A percentile compares a stretch with the other conserved stretches of the same genome.
Evolutionary conservation across 2,329 filamentous ascomycete genomes (phyloP).

Genomic region (Fusarium sulawesiense): DNA sequence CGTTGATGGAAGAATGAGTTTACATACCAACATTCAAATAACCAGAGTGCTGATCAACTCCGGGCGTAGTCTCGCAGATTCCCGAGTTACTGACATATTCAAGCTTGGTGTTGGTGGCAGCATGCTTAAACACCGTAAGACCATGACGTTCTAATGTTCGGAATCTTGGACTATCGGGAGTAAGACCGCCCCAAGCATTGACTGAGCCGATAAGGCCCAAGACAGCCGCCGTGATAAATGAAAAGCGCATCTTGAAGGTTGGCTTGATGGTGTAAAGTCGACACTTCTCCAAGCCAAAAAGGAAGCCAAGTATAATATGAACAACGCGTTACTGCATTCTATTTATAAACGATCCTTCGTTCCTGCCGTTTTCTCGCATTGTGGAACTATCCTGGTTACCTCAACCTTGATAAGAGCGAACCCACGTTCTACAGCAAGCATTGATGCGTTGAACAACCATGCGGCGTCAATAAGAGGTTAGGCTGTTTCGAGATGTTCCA

Average conservation of each 20-base stretch:
- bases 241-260: constrained; percentile 35
- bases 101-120: constrained; percentile 36
- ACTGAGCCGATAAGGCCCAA: constrained; percentile 31
- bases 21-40: constrained; percentile 68
- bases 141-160: constrained; percentile 22
- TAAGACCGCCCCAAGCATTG: constrained; percentile 33
- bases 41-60: constrained; percentile 72
- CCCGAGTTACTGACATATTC: constrained; percentile 51
- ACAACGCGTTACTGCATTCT: constrained; percentile 1
- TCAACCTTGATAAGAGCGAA: constrained; percentile 3
- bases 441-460: constrained; percentile 15
- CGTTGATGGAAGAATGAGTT: constrained; percentile 4
- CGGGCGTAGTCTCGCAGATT: constrained; percentile 67
- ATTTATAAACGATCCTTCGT: constrained; percentile 8
- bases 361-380: not conserved
- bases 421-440: constrained; percentile 17
- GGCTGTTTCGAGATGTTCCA: constrained; percentile 25
- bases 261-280: not conserved
- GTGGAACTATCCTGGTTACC: constrained; percentile 37
- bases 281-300: not conserved
- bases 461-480: constrained; percentile 1
- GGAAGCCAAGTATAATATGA: not conserved
- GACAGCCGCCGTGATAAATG: constrained; percentile 25
- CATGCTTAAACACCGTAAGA: constrained; percentile 33
- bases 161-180: constrained; percentile 36